Percentiles rank a stretch among this genome's conserved stretches.
Conservation (phyloP, 176 grass and related monocot genomes). For the Raddia guianensis region DNA sequence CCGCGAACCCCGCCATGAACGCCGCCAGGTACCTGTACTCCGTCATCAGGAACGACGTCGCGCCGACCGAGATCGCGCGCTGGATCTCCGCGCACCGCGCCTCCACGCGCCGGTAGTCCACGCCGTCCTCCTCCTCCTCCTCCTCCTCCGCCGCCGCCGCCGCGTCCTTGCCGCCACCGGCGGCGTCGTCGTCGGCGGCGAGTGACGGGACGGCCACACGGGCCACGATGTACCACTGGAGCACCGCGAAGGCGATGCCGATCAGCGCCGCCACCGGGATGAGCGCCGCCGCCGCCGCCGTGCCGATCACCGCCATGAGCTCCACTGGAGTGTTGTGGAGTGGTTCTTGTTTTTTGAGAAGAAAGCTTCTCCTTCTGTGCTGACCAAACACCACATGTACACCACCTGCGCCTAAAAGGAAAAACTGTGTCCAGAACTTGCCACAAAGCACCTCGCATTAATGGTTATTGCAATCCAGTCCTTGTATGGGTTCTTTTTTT, state of each 20-base stretch:
- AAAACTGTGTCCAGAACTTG: background rate
- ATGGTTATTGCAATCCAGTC: background rate
- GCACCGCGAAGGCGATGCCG: constrained; percentile 59
- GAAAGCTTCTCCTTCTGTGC: background rate
- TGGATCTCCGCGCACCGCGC: constrained; percentile 75
- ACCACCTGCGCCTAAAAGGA: background rate
- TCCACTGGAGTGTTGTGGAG: background rate
- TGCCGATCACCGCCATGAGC: constrained; percentile 52
- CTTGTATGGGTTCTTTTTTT: background rate
- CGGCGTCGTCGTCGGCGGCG: background rate
- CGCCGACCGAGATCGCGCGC: constrained; percentile 65
- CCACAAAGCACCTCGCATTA: fast-evolving
- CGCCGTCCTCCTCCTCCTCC: constrained; percentile 44
- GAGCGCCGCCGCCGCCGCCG: constrained; percentile 33
- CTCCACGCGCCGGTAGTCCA: constrained; percentile 24
- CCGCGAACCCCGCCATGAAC: constrained; percentile 56
- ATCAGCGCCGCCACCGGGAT: constrained; percentile 56
- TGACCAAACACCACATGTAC: background rate
- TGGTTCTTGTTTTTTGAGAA: background rate
- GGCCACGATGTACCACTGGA: constrained; percentile 70
- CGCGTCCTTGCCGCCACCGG: background rate
- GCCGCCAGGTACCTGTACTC: constrained; percentile 63
- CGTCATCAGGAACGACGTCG: constrained; percentile 62
- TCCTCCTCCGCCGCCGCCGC: constrained; percentile 16
- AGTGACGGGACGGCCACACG: constrained; percentile 36